Conservation (phyloP, 352 stramenopile species). For the Lagenidium giganteum region DNA sequence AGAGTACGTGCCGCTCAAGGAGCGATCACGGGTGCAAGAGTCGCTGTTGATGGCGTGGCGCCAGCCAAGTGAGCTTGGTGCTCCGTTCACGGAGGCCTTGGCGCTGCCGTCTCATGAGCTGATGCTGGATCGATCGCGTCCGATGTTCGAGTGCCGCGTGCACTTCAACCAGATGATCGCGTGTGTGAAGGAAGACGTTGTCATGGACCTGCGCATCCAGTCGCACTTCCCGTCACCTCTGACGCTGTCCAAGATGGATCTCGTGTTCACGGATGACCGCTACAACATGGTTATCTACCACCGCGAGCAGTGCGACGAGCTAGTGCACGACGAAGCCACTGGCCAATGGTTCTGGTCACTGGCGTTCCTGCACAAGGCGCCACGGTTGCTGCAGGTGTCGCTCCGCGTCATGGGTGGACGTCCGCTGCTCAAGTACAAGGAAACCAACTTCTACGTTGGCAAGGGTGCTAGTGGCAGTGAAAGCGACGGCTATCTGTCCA, state of each 20-base stretch:
- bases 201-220: constrained; percentile 35
- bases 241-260: constrained; percentile 54
- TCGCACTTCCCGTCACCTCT: constrained; percentile 54
- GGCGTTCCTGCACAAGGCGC: constrained; percentile 33
- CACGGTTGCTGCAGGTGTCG: constrained; percentile 33
- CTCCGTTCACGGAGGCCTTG: constrained; percentile 32
- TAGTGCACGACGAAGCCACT: constrained; percentile 16
- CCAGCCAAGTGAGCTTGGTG: constrained; percentile 29
- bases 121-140: constrained; percentile 39
- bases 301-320: constrained; percentile 1
- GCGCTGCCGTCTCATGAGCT: constrained; percentile 39
- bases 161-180: constrained; percentile 64
- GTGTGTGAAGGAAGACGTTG: constrained; percentile 63
- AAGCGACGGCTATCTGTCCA: too few relatives aligned
- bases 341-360: constrained; percentile 40
- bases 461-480: constrained; percentile 5
- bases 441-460: constrained; percentile 56
- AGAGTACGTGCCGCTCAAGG: constrained; percentile 49
- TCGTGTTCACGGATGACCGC: constrained; percentile 71
- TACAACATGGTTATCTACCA: constrained; percentile 67
- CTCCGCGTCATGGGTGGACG: constrained; percentile 50
- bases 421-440: constrained; percentile 51
- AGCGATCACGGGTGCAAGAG: constrained; percentile 54
- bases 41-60: constrained; percentile 62
- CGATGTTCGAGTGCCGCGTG: constrained; percentile 39